Evolutionary conservation across 108 stramenopile species (phyloP), one percentile per base, ranked within the genome.

Genomic region (Nannochloropsis gaditana): DNA sequence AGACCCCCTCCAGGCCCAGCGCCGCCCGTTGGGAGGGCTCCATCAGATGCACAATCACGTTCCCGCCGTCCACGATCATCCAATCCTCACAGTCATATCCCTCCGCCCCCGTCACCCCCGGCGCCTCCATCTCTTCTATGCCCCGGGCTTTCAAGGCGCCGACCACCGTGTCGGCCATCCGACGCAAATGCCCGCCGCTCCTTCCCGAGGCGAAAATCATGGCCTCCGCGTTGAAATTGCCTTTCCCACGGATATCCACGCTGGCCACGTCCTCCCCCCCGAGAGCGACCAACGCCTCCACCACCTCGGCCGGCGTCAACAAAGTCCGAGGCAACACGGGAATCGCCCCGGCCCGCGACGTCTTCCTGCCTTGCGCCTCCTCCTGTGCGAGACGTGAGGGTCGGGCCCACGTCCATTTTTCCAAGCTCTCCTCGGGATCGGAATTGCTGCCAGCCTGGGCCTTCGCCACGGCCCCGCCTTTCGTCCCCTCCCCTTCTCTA

Each of bases 71-170:
- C n/a, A 87, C 84, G 21, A 87, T 83, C 83, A 87, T 87, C 87
- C 87, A 87, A 47, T 87, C 87, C 47, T 87, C 87, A 80, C 87
- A 87, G 47, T 87, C 87, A 19, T 84, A 84, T 9, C 87, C 87
- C 73, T 87, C 87, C 45, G 87, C 87, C 42, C 87, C 87, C 11
- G 87, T 87, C 79, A 84, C 80, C 5, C 87, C 87, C 87, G 83
- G 79, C 19, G 87, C 87, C 42, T 50, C 42, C 47, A 42, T 41
- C 43, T 81, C 45, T 47, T 84, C 15, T 31, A 8, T 80, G 10
- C 21, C 43, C 19, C 45, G 21, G 9, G 41, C 19, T 9, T 80
- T 84, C 80, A 88, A 81, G 41, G 87, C 84, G 8, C 81, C 83
- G 9, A 88, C 87, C 11, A 84, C 80, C 50, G 82, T 84, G 80